A percentile compares a stretch with the other conserved stretches of the same genome.
Conservation (phyloP, 2,329 filamentous ascomycete genomes). For the Ophiostoma pallidulum region DNA sequence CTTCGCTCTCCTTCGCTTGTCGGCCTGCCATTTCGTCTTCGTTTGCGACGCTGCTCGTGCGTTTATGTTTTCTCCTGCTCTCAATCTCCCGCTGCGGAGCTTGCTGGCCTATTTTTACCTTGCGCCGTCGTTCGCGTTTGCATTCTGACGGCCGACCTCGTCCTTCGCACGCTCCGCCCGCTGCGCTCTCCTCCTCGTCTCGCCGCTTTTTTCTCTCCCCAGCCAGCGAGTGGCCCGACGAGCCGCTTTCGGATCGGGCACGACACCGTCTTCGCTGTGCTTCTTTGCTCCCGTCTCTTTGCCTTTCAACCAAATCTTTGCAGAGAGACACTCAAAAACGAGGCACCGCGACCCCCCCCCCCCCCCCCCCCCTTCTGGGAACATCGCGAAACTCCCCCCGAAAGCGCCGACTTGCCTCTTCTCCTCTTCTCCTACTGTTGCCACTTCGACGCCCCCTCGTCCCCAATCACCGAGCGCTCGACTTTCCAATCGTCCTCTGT, state of each 20-base stretch:
- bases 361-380: neutral
- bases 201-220: neutral
- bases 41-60: neutral
- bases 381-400: neutral
- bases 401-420: neutral
- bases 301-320: too few relatives aligned
- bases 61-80: neutral
- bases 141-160: neutral
- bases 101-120: neutral
- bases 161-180: neutral
- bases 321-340: neutral
- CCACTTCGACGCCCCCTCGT: too few relatives aligned
- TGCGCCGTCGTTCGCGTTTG: neutral
- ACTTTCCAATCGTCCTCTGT: too few relatives aligned
- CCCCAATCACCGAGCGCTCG: too few relatives aligned
- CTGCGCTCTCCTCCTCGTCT: neutral
- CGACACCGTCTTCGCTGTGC: too few relatives aligned
- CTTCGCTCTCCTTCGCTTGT: neutral
- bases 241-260: too few relatives aligned
- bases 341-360: neutral
- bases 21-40: neutral
- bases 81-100: conserved; percentile 3
- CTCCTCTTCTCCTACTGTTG: too few relatives aligned
- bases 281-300: neutral
- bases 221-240: too few relatives aligned